Base-by-base conservation (phyloP, 768 basidiomycete genomes). In the Tephrocybe sp. region DNA sequence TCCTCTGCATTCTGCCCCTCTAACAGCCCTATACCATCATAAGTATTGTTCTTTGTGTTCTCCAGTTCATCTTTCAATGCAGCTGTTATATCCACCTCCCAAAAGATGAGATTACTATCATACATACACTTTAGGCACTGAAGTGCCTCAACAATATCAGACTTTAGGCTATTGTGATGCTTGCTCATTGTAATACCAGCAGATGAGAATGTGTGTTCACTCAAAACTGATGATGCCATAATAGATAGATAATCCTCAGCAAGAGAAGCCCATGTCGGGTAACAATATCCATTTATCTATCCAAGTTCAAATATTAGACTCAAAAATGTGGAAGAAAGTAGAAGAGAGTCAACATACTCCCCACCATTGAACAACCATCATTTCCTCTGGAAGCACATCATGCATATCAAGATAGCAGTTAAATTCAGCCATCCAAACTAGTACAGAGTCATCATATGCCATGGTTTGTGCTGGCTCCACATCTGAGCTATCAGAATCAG, bases 81-180 rank as follows among this genome's bases (percentile, higher is more conserved):
- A n/a, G n/a, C n/a, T n/a, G n/a, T n/a, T n/a, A n/a, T n/a, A n/a
- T n/a, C n/a, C n/a, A 41, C n/a, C 7, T 53, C 34, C 19, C 26
- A 33, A 38, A 50, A 58, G 9, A 49, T 42, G 6, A 56, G 33
- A 34, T 58, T 45, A 13, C 42, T 16, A 10, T 35, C 19, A 39
- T 39, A 47, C 22, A 53, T 14, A 20, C 46, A 46, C 55, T 59
- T 59, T 4, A 56, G 44, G 36, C 40, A 53, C 39, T 59, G 48
- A 2, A 59, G 23, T 5, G 57, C 54, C 40, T 58, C n/a, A n/a
- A n/a, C 51, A 32, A 58, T 53, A 34, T 58, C 57, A 3, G 20
- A 42, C 22, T 55, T 55, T n/a, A 58, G 39, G 11, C 44, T 8
- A 49, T 56, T 59, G 14, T 26, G 43, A n/a, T n/a, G 34, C 52